A percentile compares a stretch with the other conserved stretches of the same genome.
These are phyloP conservation scores for Candida sanyiensis DNA, from an alignment of 805 yeast genomes.

Conservation along the genomic window DNA sequence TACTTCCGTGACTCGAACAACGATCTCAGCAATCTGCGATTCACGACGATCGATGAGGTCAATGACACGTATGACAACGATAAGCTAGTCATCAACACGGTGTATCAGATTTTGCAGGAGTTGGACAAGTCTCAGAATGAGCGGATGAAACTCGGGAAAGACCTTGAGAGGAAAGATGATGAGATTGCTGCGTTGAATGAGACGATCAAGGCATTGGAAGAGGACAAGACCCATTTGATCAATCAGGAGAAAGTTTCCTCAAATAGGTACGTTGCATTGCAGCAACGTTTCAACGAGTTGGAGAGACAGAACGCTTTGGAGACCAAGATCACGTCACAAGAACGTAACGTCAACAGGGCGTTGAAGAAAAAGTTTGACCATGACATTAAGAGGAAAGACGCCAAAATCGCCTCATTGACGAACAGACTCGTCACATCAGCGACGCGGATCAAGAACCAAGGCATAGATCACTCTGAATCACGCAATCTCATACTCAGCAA, in stretches of 20 bases:
- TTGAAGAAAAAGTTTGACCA: constrained; percentile 17
- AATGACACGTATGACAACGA: constrained; percentile 9
- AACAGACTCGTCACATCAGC: constrained; percentile 13
- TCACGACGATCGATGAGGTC: constrained; percentile 6
- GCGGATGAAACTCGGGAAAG: constrained; percentile 1
- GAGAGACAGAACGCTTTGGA: neutral
- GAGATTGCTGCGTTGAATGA: constrained; percentile 1
- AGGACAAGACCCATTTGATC: neutral
- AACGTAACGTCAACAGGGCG: constrained; percentile 11
- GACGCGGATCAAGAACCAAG: constrained; percentile 10
- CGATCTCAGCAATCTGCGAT: constrained; percentile 1
- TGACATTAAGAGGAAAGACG: constrained; percentile 19
- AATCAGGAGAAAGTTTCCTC: constrained; percentile 2
- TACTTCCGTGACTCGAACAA: constrained; percentile 7
- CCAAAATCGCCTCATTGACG: constrained; percentile 17
- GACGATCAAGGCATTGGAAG: neutral
- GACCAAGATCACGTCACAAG: constrained; percentile 2
- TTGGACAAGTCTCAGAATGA: constrained; percentile 13
- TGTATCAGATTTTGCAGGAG: constrained; percentile 13
- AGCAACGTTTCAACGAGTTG: neutral
- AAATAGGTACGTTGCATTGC: constrained; percentile 7
- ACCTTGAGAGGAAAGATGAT: constrained; percentile 6
- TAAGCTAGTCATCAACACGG: constrained; percentile 12
- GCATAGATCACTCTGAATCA: constrained; percentile 3
- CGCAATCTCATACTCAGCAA: neutral